phyloP scores from a whole-genome alignment of 2,329 filamentous ascomycete species.

The Bisporella sp. region DNA sequence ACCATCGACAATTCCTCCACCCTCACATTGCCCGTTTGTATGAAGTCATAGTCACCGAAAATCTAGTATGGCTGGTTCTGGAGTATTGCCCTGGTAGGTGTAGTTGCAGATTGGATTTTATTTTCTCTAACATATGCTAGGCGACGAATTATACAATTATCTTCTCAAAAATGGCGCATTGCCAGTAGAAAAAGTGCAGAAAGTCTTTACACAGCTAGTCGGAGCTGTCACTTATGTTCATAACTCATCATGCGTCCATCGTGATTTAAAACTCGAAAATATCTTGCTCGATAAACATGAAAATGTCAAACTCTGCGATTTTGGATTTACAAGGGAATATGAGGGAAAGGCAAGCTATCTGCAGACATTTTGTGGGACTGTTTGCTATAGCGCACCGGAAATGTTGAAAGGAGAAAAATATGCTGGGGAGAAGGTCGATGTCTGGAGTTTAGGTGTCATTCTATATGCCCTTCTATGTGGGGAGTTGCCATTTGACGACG shows the following conservation, averaged over 20 bases:
- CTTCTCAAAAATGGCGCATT: conserved; percentile 81
- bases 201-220: conserved; percentile 91
- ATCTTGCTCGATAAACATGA: conserved; percentile 94
- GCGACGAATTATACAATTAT: conserved; percentile 96
- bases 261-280: conserved; percentile 93
- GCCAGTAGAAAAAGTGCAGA: conserved; percentile 80
- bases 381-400: conserved; percentile 96
- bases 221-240: conserved; percentile 95
- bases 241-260: conserved; percentile 89
- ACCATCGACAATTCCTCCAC: conserved; percentile 95
- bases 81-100: conserved; percentile 85
- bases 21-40: conserved; percentile 95
- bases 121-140: conserved; percentile 38
- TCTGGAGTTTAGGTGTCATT: conserved; percentile 86
- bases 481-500: conserved; percentile 91
- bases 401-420: conserved; percentile 99
- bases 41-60: conserved; percentile 96
- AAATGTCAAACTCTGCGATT: conserved; percentile 96
- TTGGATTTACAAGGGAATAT: conserved; percentile 96
- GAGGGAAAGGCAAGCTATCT: conserved; percentile 90
- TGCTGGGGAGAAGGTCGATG: conserved; percentile 94
- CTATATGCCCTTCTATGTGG: conserved; percentile 76
- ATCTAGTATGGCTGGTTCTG: conserved; percentile 88
- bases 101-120: background rate
- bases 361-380: conserved; percentile 95